Base-by-base conservation (phyloP, 1,284 basidiomycete genomes). In the Trametes pubescens region DNA sequence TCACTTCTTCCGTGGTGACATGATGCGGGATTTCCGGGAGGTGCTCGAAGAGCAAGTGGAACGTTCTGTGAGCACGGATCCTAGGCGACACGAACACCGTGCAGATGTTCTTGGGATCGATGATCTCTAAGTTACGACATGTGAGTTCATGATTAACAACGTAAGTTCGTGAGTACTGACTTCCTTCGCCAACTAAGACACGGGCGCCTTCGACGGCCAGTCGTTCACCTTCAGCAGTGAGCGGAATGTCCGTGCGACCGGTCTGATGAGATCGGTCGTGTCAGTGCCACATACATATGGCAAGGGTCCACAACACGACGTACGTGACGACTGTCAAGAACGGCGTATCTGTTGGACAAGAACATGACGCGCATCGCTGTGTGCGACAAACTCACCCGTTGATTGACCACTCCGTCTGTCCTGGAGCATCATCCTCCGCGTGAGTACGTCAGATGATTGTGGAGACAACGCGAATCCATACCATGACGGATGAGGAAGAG, bases 321-420 rank as follows among this genome's bases (percentile, higher is more conserved):
- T 77, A 92, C 93, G 78, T 95, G 94, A 63, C 93, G 87, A 69
- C 93, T 91, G 60, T 60, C 44, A 62, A 62, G 57, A 58, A 56
- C 21, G 49, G 59, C 24, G 44, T 57, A 54, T 63, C 49, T 61
- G 43, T 61, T 46, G 54, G 48, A 22, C 35, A 4, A 16, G n/a
- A 16, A 56, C 38, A 56, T 54, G 57, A 61, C 46, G 59, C 37
- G 58, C 29, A 58, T 51, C 43, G 61, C 49, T 52, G 49, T 35
- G 35, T 53, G 22, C 32, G 44, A 59, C 29, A 51, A 22, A 75
- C 85, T 75, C 62, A 87, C 86, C 94, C 95, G 70, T 92, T 95
- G 59, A 92, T 73, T n/a, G 91, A 93, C 95, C 95, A 98, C 75
- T 96, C 95, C 1, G 95, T 98, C 81, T 97, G 92, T 48, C 95